A percentile compares a stretch with the other conserved stretches of the same genome.
These are phyloP conservation scores for Trametes sanguinea DNA, from an alignment of 768 basidiomycete genomes.

Conservation along the genomic window DNA sequence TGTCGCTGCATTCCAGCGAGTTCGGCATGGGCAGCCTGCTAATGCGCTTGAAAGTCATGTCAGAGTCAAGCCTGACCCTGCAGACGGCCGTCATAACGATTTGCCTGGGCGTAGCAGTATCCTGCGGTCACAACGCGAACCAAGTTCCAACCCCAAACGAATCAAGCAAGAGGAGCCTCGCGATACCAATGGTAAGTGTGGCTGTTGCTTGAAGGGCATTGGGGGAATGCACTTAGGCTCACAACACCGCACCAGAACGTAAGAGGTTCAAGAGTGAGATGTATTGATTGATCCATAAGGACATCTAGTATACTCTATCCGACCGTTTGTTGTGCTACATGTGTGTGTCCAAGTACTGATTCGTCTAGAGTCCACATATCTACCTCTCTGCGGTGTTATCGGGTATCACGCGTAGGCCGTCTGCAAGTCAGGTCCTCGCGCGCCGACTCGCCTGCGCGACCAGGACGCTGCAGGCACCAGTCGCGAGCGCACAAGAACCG, in stretches of 20 bases:
- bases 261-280: constrained; percentile 18
- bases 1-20: background rate
- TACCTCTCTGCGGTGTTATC: background rate
- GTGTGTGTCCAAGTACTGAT: background rate
- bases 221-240: background rate
- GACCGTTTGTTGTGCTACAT: background rate
- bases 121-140: background rate
- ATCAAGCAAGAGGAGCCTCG: constrained; percentile 16
- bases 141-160: constrained; percentile 2
- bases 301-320: background rate
- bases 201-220: background rate
- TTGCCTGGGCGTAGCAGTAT: background rate
- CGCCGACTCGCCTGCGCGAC: constrained; percentile 21
- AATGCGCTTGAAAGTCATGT: background rate
- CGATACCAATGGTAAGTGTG: background rate
- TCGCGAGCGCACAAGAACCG: constrained; percentile 25
- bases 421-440: background rate
- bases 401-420: background rate
- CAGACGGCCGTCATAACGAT: background rate
- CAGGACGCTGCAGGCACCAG: constrained; percentile 21
- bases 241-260: background rate
- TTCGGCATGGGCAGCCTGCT: background rate
- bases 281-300: background rate
- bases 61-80: background rate
- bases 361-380: background rate